Conservation (phyloP, 148 eudicot species). For the Rhododendron ovatum region DNA sequence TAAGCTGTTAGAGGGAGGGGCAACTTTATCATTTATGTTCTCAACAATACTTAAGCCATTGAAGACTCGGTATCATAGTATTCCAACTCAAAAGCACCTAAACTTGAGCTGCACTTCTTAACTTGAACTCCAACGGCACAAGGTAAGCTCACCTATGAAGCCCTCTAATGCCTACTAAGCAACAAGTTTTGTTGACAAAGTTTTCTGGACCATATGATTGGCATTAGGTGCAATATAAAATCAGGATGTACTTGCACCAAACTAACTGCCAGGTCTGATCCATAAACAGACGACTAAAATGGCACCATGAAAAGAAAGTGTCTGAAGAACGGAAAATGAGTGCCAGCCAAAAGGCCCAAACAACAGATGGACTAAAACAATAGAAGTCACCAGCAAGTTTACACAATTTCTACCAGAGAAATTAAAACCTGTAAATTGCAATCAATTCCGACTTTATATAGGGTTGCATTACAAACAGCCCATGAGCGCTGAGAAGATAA, state of each 20-base stretch:
- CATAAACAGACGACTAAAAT: not conserved
- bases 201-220: not conserved
- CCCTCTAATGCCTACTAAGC: not conserved
- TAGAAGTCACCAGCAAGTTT: not conserved
- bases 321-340: not conserved
- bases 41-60: not conserved
- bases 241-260: not conserved
- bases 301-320: not conserved
- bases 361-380: not conserved
- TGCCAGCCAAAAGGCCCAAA: not conserved
- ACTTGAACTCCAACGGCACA: not conserved
- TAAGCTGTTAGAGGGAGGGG: too few relatives aligned
- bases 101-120: not conserved
- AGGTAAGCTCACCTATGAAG: not conserved
- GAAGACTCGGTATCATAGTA: not conserved
- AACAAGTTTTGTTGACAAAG: too few relatives aligned
- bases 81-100: not conserved
- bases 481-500: constrained; percentile 52
- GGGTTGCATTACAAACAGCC: constrained; percentile 68
- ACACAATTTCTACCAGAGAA: constrained; percentile 1
- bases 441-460: constrained; percentile 62
- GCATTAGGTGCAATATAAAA: not conserved
- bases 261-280: not conserved
- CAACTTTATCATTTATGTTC: too few relatives aligned
- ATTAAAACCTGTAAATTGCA: constrained; percentile 53